Base-by-base conservation (phyloP, 202 grass and related monocot species). In the Zoysia matrella region DNA sequence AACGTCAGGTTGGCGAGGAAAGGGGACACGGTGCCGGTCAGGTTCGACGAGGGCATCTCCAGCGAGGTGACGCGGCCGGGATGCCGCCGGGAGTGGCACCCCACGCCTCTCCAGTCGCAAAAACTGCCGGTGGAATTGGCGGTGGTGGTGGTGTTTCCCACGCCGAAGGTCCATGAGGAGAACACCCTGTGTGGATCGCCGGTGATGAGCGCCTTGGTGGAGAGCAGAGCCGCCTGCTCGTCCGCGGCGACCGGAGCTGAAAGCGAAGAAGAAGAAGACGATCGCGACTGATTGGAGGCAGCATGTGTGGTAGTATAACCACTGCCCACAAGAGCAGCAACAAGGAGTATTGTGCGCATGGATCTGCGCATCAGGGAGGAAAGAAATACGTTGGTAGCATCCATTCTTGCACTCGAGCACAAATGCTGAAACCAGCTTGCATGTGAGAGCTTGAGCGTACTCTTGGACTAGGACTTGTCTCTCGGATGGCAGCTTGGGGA, bases 1-100 rank as follows among this genome's bases (percentile, higher is more conserved):
- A 83, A 88, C 52, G 91, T 88, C 74, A 93, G 78, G 81, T 93
- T 93, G 63, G 78, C 54, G 11, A 93, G 48, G 51, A 65, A 60
- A 8, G 81, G 81, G 22, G 91, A 84, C 30, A 93, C 8, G 6
- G 53, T 2, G 10, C 87, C 87, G 1, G 60, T 63, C 16, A 93
- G 72, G 12, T 74, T 52, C 2, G 86, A 62, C 4, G 60, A 83
- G 8, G 7, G 2, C 3, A 92, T 80, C 44, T 84, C 72, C 64
- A 92, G 44, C 2, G 80, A 84, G 11, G 82, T 74, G 42, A 89
- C 87, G 15, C 72, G 69, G 36, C 10, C 67, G 45, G 61, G 76
- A 18, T 55, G 66, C 6, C 65, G 44, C 0, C 10, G 22, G 5
- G 76, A 69, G 71, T 58, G 44, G 60, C 90, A 92, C 1, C 72